Base-by-base conservation (phyloP, 2,329 filamentous ascomycete species). In the Trichoderma arundinaceum region DNA sequence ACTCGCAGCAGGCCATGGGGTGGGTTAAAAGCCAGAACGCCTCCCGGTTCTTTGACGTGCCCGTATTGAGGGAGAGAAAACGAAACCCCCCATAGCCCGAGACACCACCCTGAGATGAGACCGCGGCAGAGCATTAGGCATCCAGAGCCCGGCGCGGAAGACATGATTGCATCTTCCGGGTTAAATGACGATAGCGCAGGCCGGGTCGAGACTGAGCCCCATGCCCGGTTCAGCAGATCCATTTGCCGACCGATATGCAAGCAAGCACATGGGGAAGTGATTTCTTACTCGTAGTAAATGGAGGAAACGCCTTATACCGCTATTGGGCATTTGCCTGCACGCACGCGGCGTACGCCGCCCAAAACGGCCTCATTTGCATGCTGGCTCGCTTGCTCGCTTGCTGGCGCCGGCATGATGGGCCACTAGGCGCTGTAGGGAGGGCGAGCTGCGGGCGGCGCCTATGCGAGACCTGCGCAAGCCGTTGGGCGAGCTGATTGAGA, bases 1-100 rank as follows among this genome's bases (percentile, higher is more conserved):
- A 44, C 28, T 35, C 28, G 22, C 15, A 33, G 41, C 49, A 22
- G 38, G 60, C 39, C 39, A 54, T 38, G 48, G 59, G 58, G 12
- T 46, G 49, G 32, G 28, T 13, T 63, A 54, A 63, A 63, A 63
- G 60, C 10, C 19, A 63, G 28, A 54, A 63, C n/a, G 60, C 60
- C 19, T 63, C 15, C 19, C 13, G 7, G 10, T 32, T n/a, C 19
- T n/a, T 41, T 15, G 4, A 17, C 22, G 22, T 62, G 19, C 19
- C 32, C 19, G 19, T 41, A 33, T 19, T 17, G 56, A 59, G 17
- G 54, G 39, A 19, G 41, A 17, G n/a, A 52, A n/a, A 43, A 43
- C 7, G 13, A 15, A 43, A 43, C 10, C 10, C 28, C 13, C 7
- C 7, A 28, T 32, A 38, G 43, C 12, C 59, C 35, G 59, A 53